Evolutionary conservation across 306 rosid genomes (phyloP).

Genomic region (Prunus armeniaca): DNA sequence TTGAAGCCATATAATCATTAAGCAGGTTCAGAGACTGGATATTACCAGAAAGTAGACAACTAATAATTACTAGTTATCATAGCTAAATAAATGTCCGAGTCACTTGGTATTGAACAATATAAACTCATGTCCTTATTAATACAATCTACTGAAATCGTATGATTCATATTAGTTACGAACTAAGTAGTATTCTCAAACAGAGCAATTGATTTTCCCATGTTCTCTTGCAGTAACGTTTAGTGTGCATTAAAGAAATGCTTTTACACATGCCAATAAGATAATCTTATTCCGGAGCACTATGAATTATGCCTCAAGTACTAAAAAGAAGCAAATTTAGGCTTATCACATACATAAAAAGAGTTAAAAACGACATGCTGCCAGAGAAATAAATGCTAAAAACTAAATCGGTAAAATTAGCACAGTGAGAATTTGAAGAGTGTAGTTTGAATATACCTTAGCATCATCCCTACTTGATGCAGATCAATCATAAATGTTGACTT

Average conservation of each 20-base stretch:
- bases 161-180: background rate
- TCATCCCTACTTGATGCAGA: constrained; percentile 94
- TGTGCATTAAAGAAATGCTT: background rate
- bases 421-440: constrained; percentile 8
- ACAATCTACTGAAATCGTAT: background rate
- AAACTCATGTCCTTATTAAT: background rate
- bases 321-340: background rate
- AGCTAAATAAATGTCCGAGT: background rate
- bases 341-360: background rate
- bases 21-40: background rate
- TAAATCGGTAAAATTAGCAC: constrained; percentile 2
- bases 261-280: constrained; percentile 2
- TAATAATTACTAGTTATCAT: background rate
- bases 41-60: constrained; percentile 1
- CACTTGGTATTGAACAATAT: background rate
- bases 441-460: constrained; percentile 70
- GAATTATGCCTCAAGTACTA: background rate
- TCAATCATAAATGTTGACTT: constrained; percentile 94
- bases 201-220: background rate
- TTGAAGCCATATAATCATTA: background rate
- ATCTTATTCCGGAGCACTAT: background rate
- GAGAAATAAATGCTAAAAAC: background rate
- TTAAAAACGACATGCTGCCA: background rate
- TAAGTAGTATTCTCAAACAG: background rate
- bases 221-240: background rate